Percentiles rank a stretch among this genome's conserved stretches.
phyloP scores from a whole-genome alignment of 352 stramenopile genomes.

The Phytophthora aleatoria region DNA sequence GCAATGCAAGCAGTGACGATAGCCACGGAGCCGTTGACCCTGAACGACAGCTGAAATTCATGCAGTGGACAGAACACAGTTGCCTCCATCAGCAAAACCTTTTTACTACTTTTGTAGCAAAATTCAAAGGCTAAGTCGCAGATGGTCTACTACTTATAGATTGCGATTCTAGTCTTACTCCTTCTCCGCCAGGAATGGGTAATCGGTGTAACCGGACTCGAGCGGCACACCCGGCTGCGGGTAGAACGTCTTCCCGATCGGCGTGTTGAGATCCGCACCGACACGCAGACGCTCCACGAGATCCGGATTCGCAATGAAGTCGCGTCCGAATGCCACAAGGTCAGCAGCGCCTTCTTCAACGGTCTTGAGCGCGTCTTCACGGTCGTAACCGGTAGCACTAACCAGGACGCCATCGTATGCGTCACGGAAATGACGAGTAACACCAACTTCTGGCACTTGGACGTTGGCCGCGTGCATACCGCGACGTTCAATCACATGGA shows the following conservation, averaged over 20 bases:
- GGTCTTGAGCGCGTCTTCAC: slow-evolving; percentile 30
- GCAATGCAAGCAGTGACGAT: too few relatives aligned
- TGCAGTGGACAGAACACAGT: too few relatives aligned
- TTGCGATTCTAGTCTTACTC: too few relatives aligned
- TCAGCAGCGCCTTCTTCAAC: slow-evolving; percentile 42
- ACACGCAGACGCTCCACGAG: slow-evolving; percentile 41
- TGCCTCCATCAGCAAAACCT: too few relatives aligned
- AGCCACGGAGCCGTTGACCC: too few relatives aligned
- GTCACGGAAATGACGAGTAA: slow-evolving; percentile 45
- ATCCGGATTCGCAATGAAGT: slow-evolving; percentile 62
- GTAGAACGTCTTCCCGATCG: slow-evolving; percentile 31
- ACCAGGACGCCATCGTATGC: slow-evolving; percentile 52
- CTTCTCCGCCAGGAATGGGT: slow-evolving; percentile 20
- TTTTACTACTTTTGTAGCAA: too few relatives aligned
- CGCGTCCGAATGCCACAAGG: slow-evolving; percentile 45
- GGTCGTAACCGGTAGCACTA: slow-evolving; percentile 35
- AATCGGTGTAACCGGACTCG: slow-evolving; percentile 37
- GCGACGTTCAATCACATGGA: too few relatives aligned
- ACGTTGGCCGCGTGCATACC: too few relatives aligned
- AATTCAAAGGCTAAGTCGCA: too few relatives aligned
- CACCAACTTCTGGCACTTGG: slow-evolving; percentile 35
- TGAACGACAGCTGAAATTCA: too few relatives aligned
- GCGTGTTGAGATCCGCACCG: slow-evolving; percentile 33
- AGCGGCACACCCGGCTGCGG: slow-evolving; percentile 21
- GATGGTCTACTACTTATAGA: too few relatives aligned